A percentile compares a stretch with the other conserved stretches of the same genome.
These are phyloP conservation scores for Curvularia hawaiiensis DNA, from an alignment of 2,329 filamentous ascomycete species.

Conservation along the genomic window DNA sequence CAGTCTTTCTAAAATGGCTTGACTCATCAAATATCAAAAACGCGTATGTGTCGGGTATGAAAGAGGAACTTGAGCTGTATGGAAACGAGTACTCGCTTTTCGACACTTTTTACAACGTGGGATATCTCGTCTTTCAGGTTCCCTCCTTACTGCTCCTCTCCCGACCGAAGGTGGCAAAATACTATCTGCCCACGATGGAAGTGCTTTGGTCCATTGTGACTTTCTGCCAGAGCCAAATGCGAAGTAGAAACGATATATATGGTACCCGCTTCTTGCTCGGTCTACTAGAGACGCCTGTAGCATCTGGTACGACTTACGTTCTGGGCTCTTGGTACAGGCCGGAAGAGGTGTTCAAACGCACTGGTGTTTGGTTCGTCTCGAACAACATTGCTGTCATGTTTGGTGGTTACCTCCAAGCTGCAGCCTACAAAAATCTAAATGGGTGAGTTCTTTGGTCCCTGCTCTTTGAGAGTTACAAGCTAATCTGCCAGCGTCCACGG, in stretches of 20 bases:
- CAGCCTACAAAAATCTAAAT: conserved; percentile 58
- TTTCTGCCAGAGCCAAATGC: conserved; percentile 48
- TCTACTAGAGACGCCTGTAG: conserved; percentile 44
- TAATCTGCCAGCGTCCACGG: conserved; percentile 44
- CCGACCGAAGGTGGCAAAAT: conserved; percentile 44
- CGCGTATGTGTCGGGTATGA: conserved; percentile 49
- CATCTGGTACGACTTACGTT: conserved; percentile 45
- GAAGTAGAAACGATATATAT: conserved; percentile 47
- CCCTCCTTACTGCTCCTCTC: conserved; percentile 48
- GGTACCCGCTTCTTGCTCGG: conserved; percentile 48
- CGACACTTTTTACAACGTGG: conserved; percentile 54
- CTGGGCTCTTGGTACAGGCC: conserved; percentile 51
- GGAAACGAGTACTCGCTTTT: conserved; percentile 63
- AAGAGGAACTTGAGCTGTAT: conserved; percentile 38
- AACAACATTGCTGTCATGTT: conserved; percentile 62
- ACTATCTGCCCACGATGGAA: conserved; percentile 48
- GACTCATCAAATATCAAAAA: conserved; percentile 52
- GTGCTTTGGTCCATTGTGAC: conserved; percentile 50
- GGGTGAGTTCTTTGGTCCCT: conserved; percentile 33
- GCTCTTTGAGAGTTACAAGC: not conserved
- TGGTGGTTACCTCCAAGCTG: conserved; percentile 62
- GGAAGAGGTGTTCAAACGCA: conserved; percentile 58
- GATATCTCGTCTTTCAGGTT: conserved; percentile 49
- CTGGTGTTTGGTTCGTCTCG: conserved; percentile 60
- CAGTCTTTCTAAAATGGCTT: conserved; percentile 48